Percentiles rank a stretch among this genome's conserved stretches.
These are phyloP conservation scores for Coemansia sp. DNA, from an alignment of 192 early-diverging fungal genomes.

Conservation along the genomic window DNA sequence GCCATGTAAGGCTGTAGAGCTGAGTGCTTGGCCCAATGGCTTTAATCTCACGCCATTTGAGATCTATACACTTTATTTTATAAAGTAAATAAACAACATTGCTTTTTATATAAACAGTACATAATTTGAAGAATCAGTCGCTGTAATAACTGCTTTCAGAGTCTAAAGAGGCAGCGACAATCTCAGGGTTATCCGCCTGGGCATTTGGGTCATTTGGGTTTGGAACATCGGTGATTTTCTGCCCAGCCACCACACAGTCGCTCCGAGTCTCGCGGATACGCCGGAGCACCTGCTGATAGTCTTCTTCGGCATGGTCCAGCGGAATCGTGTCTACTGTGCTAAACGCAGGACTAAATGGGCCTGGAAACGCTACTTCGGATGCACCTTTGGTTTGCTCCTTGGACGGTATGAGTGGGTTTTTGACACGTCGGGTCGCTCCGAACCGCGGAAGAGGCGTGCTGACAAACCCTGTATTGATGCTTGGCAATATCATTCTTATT, in stretches of 20 bases:
- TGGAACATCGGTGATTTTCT: conserved; percentile 18
- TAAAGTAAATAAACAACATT: too few relatives aligned
- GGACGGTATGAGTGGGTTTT: conserved; percentile 39
- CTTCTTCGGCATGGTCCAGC: conserved; percentile 44
- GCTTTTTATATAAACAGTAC: too few relatives aligned
- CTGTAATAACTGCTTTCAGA: conserved; percentile 26
- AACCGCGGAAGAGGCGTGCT: not conserved
- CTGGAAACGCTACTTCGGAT: conserved; percentile 23
- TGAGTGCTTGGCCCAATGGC: too few relatives aligned
- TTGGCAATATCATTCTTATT: not conserved
- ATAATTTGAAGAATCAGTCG: not conserved
- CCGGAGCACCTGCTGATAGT: conserved; percentile 33
- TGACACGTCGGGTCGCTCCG: conserved; percentile 1
- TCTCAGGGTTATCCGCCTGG: conserved; percentile 18
- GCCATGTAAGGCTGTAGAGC: conserved; percentile 70
- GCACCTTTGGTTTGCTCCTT: conserved; percentile 28
- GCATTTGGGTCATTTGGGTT: not conserved
- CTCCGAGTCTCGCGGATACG: conserved; percentile 28
- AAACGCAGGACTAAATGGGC: conserved; percentile 36
- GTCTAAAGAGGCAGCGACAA: conserved; percentile 20
- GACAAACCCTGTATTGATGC: not conserved
- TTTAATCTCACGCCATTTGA: too few relatives aligned
- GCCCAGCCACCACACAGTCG: conserved; percentile 23
- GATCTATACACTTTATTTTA: too few relatives aligned
- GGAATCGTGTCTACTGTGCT: conserved; percentile 45